Conservation (phyloP, 1,139 yeast genomes). For the Nakaseomyces uthaithaninus region DNA sequence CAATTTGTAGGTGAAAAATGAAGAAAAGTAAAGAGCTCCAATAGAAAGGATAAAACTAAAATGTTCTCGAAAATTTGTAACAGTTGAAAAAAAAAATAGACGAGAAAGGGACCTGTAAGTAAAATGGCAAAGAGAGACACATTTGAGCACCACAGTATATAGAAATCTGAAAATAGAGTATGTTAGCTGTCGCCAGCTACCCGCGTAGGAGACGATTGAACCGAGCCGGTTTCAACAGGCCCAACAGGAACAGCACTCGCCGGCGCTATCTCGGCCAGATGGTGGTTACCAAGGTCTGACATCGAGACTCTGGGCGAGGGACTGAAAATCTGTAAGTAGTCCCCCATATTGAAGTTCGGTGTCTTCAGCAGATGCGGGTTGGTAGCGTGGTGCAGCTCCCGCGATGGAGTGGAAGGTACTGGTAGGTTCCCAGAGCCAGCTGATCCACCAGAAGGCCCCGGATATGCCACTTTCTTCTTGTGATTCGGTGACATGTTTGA, state of each 20-base stretch:
- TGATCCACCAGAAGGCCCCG: not conserved
- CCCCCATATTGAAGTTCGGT: slow-evolving; percentile 32
- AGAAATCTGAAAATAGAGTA: not conserved
- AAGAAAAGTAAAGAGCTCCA: not conserved
- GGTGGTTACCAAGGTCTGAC: not conserved
- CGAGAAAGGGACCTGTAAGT: no score
- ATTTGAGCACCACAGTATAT: no score
- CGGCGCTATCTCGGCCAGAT: not conserved
- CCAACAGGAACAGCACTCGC: slow-evolving; percentile 1
- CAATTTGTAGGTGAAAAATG: not conserved
- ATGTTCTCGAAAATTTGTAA: not conserved
- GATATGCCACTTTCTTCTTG: slow-evolving; percentile 8
- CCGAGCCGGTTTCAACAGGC: slow-evolving; percentile 3
- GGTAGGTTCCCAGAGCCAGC: not conserved
- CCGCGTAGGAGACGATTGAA: slow-evolving; percentile 5
- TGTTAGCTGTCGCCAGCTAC: slow-evolving; percentile 1
- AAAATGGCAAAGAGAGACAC: no score
- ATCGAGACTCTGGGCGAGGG: slow-evolving; percentile 29
- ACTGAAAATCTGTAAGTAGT: slow-evolving; percentile 32
- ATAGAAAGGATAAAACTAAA: not conserved
- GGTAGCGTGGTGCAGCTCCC: slow-evolving; percentile 18
- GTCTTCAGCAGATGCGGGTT: slow-evolving; percentile 21
- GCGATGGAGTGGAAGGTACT: slow-evolving; percentile 27
- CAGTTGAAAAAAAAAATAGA: not conserved
- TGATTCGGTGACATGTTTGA: slow-evolving; percentile 12